phyloP scores from a whole-genome alignment of 2,329 filamentous ascomycete genomes.

The Lasiodiplodia sp. region DNA sequence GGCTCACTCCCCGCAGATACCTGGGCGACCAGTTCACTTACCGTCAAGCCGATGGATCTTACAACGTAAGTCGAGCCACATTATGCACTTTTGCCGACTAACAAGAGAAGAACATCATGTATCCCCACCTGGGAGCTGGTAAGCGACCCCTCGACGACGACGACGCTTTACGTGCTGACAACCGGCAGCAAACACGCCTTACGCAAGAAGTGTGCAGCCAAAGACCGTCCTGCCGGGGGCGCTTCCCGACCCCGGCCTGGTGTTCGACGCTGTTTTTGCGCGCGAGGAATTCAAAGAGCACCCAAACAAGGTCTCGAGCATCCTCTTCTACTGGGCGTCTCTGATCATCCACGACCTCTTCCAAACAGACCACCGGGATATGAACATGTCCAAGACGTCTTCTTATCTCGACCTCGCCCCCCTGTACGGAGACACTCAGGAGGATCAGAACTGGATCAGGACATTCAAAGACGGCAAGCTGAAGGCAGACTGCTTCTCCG shows the following conservation, averaged over 20 bases:
- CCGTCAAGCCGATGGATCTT: constrained; percentile 51
- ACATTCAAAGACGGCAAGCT: constrained; percentile 71
- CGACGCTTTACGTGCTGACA: constrained; percentile 39
- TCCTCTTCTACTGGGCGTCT: constrained; percentile 76
- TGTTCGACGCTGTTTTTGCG: constrained; percentile 71
- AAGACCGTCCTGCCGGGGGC: constrained; percentile 61
- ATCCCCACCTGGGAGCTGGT: constrained; percentile 54
- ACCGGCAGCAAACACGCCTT: constrained; percentile 66
- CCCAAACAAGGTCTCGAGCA: constrained; percentile 72
- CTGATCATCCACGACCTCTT: constrained; percentile 68
- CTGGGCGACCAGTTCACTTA: constrained; percentile 48
- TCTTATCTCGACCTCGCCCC: constrained; percentile 78
- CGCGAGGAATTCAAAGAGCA: constrained; percentile 67
- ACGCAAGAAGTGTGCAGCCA: constrained; percentile 69
- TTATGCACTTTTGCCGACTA: constrained; percentile 43
- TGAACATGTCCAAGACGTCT: constrained; percentile 70
- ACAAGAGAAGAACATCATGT: constrained; percentile 62
- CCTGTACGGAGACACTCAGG: constrained; percentile 72
- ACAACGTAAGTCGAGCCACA: constrained; percentile 39
- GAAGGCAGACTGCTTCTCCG: constrained; percentile 73
- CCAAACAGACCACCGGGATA: constrained; percentile 67
- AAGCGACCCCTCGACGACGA: neutral
- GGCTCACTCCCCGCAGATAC: constrained; percentile 40
- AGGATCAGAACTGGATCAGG: constrained; percentile 69
- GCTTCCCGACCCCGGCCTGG: constrained; percentile 66